These are phyloP conservation scores for Candida orba DNA, from an alignment of 805 yeast species.

Conservation along the genomic window DNA sequence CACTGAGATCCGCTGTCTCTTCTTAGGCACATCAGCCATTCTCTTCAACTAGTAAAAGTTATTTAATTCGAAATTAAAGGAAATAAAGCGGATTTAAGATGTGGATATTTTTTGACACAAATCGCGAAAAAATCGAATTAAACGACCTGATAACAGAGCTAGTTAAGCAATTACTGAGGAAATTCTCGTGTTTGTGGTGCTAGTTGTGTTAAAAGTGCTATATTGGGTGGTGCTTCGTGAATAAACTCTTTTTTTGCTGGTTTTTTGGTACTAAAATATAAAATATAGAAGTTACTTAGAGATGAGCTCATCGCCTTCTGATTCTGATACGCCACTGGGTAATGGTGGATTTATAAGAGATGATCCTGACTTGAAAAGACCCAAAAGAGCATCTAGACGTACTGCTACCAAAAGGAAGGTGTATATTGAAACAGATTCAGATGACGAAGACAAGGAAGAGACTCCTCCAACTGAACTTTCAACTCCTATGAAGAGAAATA, in stretches of 20 bases:
- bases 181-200: too few species aligned
- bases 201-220: too few species aligned
- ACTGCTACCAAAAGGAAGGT: background rate
- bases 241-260: background rate
- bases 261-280: too few species aligned
- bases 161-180: too few species aligned
- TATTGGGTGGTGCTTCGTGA: too few species aligned
- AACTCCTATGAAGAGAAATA: constrained; percentile 6
- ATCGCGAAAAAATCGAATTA: background rate
- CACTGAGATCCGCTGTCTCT: constrained; percentile 32
- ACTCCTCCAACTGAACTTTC: constrained; percentile 6
- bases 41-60: background rate
- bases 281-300: background rate
- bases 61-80: background rate
- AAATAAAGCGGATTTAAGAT: background rate
- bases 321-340: constrained; percentile 14
- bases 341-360: constrained; percentile 23
- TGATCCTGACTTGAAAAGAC: constrained; percentile 19
- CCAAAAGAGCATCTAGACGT: background rate
- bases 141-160: too few species aligned
- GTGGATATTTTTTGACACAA: background rate
- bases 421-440: constrained; percentile 7
- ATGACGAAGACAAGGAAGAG: constrained; percentile 4
- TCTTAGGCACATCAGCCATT: constrained; percentile 14
- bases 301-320: constrained; percentile 2